Percentiles rank a stretch among this genome's conserved stretches.
Evolutionary conservation across 1,139 yeast genomes (phyloP).

Genomic region (Debaryomyces singareniensis): DNA sequence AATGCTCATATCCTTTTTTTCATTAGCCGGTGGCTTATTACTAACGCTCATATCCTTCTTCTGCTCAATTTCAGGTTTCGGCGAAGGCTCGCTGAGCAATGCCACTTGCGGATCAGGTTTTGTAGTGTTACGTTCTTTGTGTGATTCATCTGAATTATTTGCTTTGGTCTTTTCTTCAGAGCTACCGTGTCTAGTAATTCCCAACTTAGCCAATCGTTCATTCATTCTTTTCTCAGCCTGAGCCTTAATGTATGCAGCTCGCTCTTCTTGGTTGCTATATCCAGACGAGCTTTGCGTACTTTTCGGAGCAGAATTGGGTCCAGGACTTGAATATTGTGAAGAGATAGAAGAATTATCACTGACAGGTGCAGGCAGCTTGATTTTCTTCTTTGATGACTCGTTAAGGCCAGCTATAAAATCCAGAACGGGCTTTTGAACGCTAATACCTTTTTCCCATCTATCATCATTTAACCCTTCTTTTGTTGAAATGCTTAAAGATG

Average conservation of each 20-base stretch:
- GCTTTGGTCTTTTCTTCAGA: background rate
- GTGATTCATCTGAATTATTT: background rate
- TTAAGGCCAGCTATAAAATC: slow-evolving; percentile 56
- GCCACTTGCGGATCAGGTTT: no score
- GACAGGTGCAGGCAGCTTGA: slow-evolving; percentile 3
- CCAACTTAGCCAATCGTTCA: slow-evolving; percentile 81
- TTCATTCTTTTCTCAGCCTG: slow-evolving; percentile 89
- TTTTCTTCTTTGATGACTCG: slow-evolving; percentile 7
- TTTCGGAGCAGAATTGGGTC: slow-evolving; percentile 1
- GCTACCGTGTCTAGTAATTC: slow-evolving; percentile 44
- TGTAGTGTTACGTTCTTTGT: background rate
- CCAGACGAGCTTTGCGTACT: slow-evolving; percentile 3
- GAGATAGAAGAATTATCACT: slow-evolving; percentile 7
- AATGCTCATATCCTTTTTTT: background rate
- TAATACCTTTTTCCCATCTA: slow-evolving; percentile 84
- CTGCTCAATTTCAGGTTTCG: background rate
- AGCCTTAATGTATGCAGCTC: slow-evolving; percentile 81
- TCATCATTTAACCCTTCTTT: slow-evolving; percentile 51
- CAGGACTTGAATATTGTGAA: slow-evolving; percentile 1
- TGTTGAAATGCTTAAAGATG: slow-evolving; percentile 36
- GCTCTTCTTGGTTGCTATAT: slow-evolving; percentile 49
- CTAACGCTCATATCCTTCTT: background rate
- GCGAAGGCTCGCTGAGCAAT: background rate
- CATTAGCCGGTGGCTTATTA: background rate
- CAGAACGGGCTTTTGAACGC: slow-evolving; percentile 58